Evolutionary conservation across 306 rosid species (phyloP).

Genomic region (Clitoria ternatea): DNA sequence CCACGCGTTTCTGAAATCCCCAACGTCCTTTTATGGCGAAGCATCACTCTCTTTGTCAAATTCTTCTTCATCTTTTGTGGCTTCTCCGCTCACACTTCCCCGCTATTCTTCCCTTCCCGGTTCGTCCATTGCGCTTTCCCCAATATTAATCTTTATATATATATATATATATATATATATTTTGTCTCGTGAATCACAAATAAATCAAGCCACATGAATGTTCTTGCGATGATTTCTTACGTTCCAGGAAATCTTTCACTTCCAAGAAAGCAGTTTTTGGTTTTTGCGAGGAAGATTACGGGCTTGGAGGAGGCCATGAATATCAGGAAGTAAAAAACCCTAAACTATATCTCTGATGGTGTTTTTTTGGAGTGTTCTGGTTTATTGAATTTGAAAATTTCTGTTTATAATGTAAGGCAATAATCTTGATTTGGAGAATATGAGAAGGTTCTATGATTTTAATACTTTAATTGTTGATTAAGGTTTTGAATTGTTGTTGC

Average conservation of each 20-base stretch:
- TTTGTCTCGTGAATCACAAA: no score
- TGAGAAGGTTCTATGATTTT: not conserved
- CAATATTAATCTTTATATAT: not conserved
- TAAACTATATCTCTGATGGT: not conserved
- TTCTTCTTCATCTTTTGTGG: constrained; percentile 31
- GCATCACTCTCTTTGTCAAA: constrained; percentile 16
- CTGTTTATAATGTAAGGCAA: not conserved
- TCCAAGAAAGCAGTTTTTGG: constrained; percentile 39
- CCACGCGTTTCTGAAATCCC: constrained; percentile 33
- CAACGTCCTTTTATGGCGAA: constrained; percentile 37
- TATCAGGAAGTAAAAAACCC: constrained; percentile 56
- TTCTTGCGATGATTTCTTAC: not conserved
- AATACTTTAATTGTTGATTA: not conserved
- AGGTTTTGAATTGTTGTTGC: not conserved
- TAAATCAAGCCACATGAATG: not conserved
- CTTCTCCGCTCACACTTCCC: constrained; percentile 31
- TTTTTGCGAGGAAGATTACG: constrained; percentile 48
- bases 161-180: not conserved
- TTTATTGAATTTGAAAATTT: not conserved
- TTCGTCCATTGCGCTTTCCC: constrained; percentile 11
- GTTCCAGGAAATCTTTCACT: constrained; percentile 35
- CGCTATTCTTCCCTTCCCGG: constrained; percentile 26
- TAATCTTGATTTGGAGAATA: not conserved
- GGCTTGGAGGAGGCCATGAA: constrained; percentile 81
- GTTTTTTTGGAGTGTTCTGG: not conserved